Conservation (phyloP, 768 basidiomycete species). For the Thelephora aurantiotincta region DNA sequence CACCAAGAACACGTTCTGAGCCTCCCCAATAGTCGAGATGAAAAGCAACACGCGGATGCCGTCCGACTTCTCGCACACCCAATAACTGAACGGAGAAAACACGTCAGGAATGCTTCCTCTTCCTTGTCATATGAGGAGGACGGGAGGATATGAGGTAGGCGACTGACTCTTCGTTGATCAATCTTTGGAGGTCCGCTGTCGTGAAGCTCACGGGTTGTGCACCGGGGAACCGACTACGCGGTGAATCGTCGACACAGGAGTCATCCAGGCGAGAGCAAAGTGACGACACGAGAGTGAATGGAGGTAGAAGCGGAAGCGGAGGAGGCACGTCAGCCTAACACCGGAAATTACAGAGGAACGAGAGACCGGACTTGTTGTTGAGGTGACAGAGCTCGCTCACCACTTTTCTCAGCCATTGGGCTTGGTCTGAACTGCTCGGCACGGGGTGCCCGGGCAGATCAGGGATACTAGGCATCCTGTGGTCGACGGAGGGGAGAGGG, state of each 20-base stretch:
- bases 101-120: neutral
- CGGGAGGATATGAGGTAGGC: neutral
- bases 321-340: too few species aligned
- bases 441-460: constrained; percentile 57
- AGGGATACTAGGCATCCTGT: constrained; percentile 40
- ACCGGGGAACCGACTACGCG: constrained; percentile 66
- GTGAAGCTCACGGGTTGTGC: constrained; percentile 93
- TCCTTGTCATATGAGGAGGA: neutral
- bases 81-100: constrained; percentile 46
- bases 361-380: constrained; percentile 41
- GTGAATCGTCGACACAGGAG: too few species aligned
- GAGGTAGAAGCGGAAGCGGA: neutral
- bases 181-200: constrained; percentile 46
- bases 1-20: constrained; percentile 66
- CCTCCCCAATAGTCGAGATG: constrained; percentile 43
- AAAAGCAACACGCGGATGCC: constrained; percentile 84
- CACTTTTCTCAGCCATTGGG: constrained; percentile 44
- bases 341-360: constrained; percentile 14
- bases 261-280: too few species aligned
- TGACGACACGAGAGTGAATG: too few species aligned
- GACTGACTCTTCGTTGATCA: constrained; percentile 75
- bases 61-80: constrained; percentile 99
- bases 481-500: neutral
- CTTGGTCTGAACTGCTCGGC: constrained; percentile 41
- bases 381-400: constrained; percentile 56